phyloP scores from a whole-genome alignment of 108 stramenopile genomes.

The Pseudonitzschia multiseries region DNA sequence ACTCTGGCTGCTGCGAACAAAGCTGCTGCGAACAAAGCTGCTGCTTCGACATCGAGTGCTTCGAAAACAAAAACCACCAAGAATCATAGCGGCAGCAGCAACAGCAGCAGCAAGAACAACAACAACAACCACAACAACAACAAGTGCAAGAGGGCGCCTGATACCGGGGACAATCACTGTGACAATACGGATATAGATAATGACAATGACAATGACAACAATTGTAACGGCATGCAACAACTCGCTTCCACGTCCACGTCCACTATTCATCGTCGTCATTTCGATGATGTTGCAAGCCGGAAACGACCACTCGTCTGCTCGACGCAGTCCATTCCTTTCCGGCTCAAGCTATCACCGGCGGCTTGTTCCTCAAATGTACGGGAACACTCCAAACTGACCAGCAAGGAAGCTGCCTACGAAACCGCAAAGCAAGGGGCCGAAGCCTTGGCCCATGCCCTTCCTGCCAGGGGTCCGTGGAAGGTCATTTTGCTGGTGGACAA shows the following conservation, averaged over 20 bases:
- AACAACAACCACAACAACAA: too few species aligned
- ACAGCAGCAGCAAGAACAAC: too few species aligned
- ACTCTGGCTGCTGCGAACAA: too few species aligned
- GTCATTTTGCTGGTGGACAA: slow-evolving; percentile 49
- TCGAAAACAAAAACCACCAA: background rate
- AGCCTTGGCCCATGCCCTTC: slow-evolving; percentile 17
- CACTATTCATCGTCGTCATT: too few species aligned
- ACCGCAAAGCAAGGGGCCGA: slow-evolving; percentile 29
- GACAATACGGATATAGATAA: background rate
- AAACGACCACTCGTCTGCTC: too few species aligned
- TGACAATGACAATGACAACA: slow-evolving; percentile 10
- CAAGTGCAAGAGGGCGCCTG: background rate
- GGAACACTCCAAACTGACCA: background rate
- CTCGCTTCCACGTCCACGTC: too few species aligned
- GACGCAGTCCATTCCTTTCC: too few species aligned
- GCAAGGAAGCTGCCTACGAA: slow-evolving; percentile 44
- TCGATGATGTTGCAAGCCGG: too few species aligned
- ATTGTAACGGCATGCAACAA: background rate
- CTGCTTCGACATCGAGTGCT: background rate
- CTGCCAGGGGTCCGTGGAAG: slow-evolving; percentile 41
- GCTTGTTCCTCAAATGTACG: too few species aligned
- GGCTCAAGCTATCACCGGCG: too few species aligned
- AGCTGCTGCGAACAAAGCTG: background rate
- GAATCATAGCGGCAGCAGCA: too few species aligned
- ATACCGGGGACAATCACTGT: background rate